Evolutionary conservation across 1,139 yeast species (phyloP), one percentile per base, ranked within the genome.

Genomic region (Candida sanyaensis): DNA sequence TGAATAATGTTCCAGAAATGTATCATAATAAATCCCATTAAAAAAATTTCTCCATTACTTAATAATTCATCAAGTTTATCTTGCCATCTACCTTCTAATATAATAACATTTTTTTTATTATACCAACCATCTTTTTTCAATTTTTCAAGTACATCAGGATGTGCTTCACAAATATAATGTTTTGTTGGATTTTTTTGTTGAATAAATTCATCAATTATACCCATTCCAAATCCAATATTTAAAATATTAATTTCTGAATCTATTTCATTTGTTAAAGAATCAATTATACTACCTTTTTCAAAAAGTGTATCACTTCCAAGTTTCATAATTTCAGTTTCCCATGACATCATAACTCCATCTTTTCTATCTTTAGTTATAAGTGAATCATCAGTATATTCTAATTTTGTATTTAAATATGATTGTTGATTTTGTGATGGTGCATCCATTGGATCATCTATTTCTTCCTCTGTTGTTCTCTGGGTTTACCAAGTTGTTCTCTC

Each of bases 311-410:
- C 83, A 49, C 96, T 86, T 1, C 96, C 96, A 23, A 84, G 73
- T 50, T 77, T 72, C 98, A 92, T 92, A 48, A 92, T 75, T 28
- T 83, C 82, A 4, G 83, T 78, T 65, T 92, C 98, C 98, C 98
- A 92, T 56, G 87, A 86, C 98, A 92, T 92, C 98, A 92, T 92
- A 3, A 92, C 97, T 27, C 97, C 98, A 60, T 92, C 98, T 43
- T 83, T 77, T 50, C 84, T 75, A 29, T 80, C 83, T 51, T 81
- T 77, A 1, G 98, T 92, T 32, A 88, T 73, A 24, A 92, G 74
- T 0, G 93, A 84, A 54, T 79, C 83, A 45, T 86, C 86, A 21
- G 78, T 80, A 63, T 89, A 92, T 58, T 83, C 84, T 37, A 92
- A 72, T 56, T 84, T 77, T 5, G 93, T 81, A 11, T 75, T 66